Conservation (phyloP, 768 basidiomycete species). For the Amanita pseudoporphyria region DNA sequence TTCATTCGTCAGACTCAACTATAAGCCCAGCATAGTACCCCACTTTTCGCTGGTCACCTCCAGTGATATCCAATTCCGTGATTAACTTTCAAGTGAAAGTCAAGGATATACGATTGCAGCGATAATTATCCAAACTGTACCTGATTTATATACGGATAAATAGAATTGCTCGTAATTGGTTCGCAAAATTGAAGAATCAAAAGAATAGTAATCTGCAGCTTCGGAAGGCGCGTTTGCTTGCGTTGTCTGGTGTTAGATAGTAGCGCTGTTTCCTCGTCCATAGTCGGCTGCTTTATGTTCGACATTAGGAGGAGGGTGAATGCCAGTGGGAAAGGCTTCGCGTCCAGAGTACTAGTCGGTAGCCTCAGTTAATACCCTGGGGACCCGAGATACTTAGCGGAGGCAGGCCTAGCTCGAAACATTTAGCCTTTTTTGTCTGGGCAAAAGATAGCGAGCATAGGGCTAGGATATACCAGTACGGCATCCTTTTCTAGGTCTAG, state of each 20-base stretch:
- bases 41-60: constrained; percentile 52
- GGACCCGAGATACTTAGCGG: no score
- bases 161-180: constrained; percentile 4
- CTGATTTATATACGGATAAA: constrained; percentile 7
- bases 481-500: no score
- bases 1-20: constrained; percentile 17
- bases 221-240: constrained; percentile 36
- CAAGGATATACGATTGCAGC: neutral
- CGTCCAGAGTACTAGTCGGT: no score
- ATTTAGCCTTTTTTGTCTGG: no score
- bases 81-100: constrained; percentile 33
- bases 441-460: no score
- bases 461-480: no score
- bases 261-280: constrained; percentile 4
- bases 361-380: no score
- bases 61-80: constrained; percentile 50
- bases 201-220: constrained; percentile 37
- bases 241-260: neutral
- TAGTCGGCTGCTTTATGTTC: neutral
- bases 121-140: neutral
- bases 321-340: no score
- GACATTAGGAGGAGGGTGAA: neutral
- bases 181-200: constrained; percentile 36
- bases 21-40: constrained; percentile 65
- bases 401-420: no score